These are phyloP conservation scores for Oryza punctata DNA, from an alignment of 176 grass and related monocot genomes.

Conservation along the genomic window DNA sequence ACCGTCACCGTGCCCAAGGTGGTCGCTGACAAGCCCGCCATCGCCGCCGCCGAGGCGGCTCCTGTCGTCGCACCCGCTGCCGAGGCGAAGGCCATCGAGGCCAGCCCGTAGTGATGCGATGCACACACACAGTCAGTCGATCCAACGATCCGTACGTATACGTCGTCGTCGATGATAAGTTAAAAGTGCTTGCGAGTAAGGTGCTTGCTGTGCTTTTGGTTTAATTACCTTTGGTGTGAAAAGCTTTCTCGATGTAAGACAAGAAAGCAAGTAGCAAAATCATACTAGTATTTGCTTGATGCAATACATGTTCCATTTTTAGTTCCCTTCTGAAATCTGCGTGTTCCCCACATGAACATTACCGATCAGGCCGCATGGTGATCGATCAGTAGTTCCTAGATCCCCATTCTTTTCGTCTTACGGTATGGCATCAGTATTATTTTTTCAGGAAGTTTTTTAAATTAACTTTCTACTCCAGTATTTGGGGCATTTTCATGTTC, in stretches of 20 bases:
- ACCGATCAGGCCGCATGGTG: too few relatives aligned
- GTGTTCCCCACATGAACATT: neutral
- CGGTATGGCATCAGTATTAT: too few relatives aligned
- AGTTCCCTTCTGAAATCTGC: too few relatives aligned
- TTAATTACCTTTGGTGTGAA: neutral
- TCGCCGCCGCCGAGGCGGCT: neutral
- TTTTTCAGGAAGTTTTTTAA: too few relatives aligned
- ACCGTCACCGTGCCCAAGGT: slow-evolving; percentile 65
- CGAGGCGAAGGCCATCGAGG: slow-evolving; percentile 34
- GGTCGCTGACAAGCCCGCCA: slow-evolving; percentile 18
- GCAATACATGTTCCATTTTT: neutral
- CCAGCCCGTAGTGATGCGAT: slow-evolving; percentile 18
- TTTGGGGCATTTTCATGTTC: too few relatives aligned
- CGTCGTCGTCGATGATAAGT: neutral
- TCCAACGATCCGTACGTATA: neutral
- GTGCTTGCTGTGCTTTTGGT: neutral
- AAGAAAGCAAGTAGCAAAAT: neutral
- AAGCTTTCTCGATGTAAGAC: neutral
- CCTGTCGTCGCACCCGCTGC: neutral
- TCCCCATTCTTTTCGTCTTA: too few relatives aligned
- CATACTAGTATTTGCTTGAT: neutral
- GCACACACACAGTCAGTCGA: neutral
- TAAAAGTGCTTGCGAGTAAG: neutral
- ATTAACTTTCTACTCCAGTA: too few relatives aligned
- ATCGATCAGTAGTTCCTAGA: too few relatives aligned